Base-by-base conservation (phyloP, 164 flowering plant species). In the Magnolia sinica region DNA sequence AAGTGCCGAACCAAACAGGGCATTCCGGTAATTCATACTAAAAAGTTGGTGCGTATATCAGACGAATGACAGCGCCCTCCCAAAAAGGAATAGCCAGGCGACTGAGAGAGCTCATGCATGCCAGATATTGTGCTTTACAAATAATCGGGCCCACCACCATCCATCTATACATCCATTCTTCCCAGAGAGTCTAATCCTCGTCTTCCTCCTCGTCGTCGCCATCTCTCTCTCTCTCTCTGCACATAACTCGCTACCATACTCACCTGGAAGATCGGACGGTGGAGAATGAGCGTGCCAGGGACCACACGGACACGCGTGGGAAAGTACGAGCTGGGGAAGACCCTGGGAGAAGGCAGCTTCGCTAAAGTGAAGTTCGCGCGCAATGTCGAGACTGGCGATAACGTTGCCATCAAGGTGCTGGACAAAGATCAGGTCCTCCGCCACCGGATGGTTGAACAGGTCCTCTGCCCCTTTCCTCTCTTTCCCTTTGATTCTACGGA, bases 391-490 rank as follows among this genome's bases (percentile, higher is more conserved):
- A 89, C 89, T 52, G 92, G 89, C 3, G 87, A 88, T 2, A 22
- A 24, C 75, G 86, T 93, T 64, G 98, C 98, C 82, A 88, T 95
- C 73, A 93, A 95, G 78, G 83, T 95, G 72, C 80, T 95, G 73
- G 89, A 91, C 77, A 95, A 96, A 13, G 86, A 88, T 5, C 87
- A 86, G 8, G 85, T 91, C 73, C 90, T 93, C 82, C 88, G 84
- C 11, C 92, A 93, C 85, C 86, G 85, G 83, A 93, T 95, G 97
- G 91, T 92, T 65, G 94, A 95, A 68, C 96, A 91, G 92, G 97
- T 91, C 4, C 8, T 37, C 18, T 23, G n/a, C 50, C 68, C 49
- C 7, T 6, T 49, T 8, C 18, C 61, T 63, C 76, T 67, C 22
- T 45, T 31, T 49, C 75, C 55, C n/a, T 20, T 45, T 23, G 61